Evolutionary conservation across 306 rosid genomes (phyloP).

Genomic region (Quercus dentata): DNA sequence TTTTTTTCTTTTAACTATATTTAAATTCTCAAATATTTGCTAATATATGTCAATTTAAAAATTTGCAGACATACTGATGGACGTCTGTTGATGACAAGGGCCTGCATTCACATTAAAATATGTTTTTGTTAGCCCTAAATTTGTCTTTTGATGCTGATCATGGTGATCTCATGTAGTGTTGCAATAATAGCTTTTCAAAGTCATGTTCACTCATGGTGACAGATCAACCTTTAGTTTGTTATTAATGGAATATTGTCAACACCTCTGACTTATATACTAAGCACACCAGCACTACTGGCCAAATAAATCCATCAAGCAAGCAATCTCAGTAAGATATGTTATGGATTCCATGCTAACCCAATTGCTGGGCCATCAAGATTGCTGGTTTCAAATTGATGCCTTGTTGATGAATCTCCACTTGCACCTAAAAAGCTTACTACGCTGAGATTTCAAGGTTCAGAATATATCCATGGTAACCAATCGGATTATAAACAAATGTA

Average conservation of each 20-base stretch:
- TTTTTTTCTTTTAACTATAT: too few relatives aligned
- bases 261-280: background rate
- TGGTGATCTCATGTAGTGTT: background rate
- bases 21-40: too few relatives aligned
- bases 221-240: too few relatives aligned
- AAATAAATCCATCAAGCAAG: background rate
- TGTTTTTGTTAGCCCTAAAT: background rate
- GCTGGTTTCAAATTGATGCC: too few relatives aligned
- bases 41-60: background rate
- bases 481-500: too few relatives aligned
- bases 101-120: background rate
- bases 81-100: background rate
- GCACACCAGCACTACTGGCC: background rate
- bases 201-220: background rate
- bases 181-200: background rate
- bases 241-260: background rate
- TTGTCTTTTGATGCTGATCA: background rate
- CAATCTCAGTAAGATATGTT: too few relatives aligned
- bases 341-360: too few relatives aligned
- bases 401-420: too few relatives aligned
- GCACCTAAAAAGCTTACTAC: too few relatives aligned
- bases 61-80: background rate
- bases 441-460: too few relatives aligned
- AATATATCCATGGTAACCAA: too few relatives aligned
- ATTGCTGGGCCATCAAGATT: too few relatives aligned